phyloP scores from a whole-genome alignment of 2,329 filamentous ascomycete genomes.

The Phoma herbarum region DNA sequence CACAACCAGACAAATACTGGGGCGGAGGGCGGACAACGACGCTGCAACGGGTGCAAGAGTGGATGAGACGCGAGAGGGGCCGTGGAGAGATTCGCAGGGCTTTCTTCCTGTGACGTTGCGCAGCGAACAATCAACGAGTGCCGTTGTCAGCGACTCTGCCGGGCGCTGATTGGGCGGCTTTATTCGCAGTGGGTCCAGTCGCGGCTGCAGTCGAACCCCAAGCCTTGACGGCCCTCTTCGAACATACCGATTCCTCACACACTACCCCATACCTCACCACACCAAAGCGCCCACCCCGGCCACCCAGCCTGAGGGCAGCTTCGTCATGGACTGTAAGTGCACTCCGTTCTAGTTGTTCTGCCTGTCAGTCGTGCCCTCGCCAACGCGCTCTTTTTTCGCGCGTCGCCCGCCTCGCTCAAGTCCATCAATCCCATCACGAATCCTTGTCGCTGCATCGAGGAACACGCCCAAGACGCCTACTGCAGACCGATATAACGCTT shows the following conservation, averaged over 20 bases:
- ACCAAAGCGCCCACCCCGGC: constrained; percentile 39
- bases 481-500: constrained; percentile 24
- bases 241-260: constrained; percentile 33
- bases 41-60: constrained; percentile 16
- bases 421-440: constrained; percentile 48
- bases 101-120: constrained; percentile 31
- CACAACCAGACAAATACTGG: constrained; percentile 15
- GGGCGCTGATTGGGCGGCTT: constrained; percentile 32
- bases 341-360: constrained; percentile 44
- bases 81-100: constrained; percentile 21
- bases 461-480: constrained; percentile 29
- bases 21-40: constrained; percentile 9
- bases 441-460: constrained; percentile 43
- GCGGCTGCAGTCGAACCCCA: constrained; percentile 16
- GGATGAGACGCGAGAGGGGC: constrained; percentile 18
- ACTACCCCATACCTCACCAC: constrained; percentile 43
- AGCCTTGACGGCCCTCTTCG: constrained; percentile 27
- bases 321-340: constrained; percentile 68
- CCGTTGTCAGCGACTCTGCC: constrained; percentile 27
- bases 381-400: constrained; percentile 29
- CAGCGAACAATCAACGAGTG: constrained; percentile 22
- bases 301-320: constrained; percentile 55
- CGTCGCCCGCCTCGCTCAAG: constrained; percentile 40
- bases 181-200: constrained; percentile 16
- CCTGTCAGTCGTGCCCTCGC: constrained; percentile 21